Conservation (phyloP, 2,329 filamentous ascomycete species). For the Trichothecium sympodiale region DNA sequence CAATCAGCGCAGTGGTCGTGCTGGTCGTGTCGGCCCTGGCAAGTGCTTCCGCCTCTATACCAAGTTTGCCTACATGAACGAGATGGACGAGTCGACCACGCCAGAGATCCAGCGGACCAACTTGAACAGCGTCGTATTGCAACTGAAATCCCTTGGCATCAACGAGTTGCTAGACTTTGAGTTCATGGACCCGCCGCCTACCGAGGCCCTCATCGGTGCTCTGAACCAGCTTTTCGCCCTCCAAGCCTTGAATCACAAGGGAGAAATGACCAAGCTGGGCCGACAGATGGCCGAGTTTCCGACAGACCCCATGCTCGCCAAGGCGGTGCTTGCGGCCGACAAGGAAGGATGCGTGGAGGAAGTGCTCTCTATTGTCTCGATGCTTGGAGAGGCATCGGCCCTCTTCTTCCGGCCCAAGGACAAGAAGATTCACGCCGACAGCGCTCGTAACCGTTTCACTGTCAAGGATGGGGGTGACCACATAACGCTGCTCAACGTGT, state of each 20-base stretch:
- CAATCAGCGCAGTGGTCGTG: constrained; percentile 85
- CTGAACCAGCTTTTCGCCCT: constrained; percentile 87
- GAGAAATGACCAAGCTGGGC: constrained; percentile 81
- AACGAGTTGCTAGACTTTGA: constrained; percentile 90
- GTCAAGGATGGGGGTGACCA: constrained; percentile 87
- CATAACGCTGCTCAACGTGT: constrained; percentile 79
- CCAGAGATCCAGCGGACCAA: constrained; percentile 92
- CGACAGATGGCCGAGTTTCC: constrained; percentile 94
- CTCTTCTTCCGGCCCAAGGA: constrained; percentile 94
- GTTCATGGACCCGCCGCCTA: constrained; percentile 88
- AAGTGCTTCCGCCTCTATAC: constrained; percentile 93
- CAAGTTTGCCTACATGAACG: constrained; percentile 87
- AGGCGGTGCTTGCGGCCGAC: constrained; percentile 78
- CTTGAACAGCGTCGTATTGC: constrained; percentile 70
- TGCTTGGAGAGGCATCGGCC: constrained; percentile 79
- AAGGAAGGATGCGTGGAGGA: constrained; percentile 91
- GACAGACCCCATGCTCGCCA: constrained; percentile 82
- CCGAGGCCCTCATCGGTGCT: constrained; percentile 78
- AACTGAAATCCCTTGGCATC: constrained; percentile 83
- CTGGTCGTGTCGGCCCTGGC: constrained; percentile 81
- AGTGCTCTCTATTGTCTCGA: constrained; percentile 83
- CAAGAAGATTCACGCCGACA: constrained; percentile 93
- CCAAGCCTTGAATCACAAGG: constrained; percentile 78
- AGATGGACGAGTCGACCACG: constrained; percentile 83
- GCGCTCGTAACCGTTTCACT: constrained; percentile 78